Evolutionary conservation across 306 rosid genomes (phyloP).

Genomic region (Cicer judaicum): DNA sequence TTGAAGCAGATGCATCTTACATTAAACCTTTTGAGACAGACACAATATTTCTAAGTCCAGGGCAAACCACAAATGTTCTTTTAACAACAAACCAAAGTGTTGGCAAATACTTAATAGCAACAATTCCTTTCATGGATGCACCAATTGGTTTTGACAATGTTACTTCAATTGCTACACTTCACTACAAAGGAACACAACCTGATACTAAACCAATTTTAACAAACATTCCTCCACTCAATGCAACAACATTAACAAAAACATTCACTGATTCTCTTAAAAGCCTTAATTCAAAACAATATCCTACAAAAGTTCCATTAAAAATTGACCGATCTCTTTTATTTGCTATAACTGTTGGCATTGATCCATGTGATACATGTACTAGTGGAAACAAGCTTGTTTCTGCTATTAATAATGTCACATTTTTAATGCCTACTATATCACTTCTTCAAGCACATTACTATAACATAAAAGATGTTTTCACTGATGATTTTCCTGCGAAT

Average conservation of each 20-base stretch:
- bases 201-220: constrained; percentile 48
- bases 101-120: constrained; percentile 68
- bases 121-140: constrained; percentile 81
- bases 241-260: constrained; percentile 52
- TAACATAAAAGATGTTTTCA: constrained; percentile 59
- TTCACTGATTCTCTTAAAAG: constrained; percentile 66
- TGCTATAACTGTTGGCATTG: constrained; percentile 57
- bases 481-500: constrained; percentile 67
- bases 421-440: constrained; percentile 58
- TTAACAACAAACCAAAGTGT: constrained; percentile 49
- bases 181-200: constrained; percentile 57
- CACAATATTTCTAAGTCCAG: constrained; percentile 66
- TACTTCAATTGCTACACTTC: constrained; percentile 59
- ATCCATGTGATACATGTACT: constrained; percentile 60
- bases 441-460: constrained; percentile 82
- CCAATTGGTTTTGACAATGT: constrained; percentile 67
- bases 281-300: constrained; percentile 68
- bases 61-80: constrained; percentile 81
- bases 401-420: constrained; percentile 63
- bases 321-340: constrained; percentile 65
- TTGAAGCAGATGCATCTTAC: constrained; percentile 79
- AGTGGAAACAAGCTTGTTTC: constrained; percentile 55
- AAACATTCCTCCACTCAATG: constrained; percentile 64
- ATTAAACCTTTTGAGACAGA: constrained; percentile 71
- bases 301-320: constrained; percentile 59